These are phyloP conservation scores for Davidsoniella australis DNA, from an alignment of 2,329 filamentous ascomycete genomes.

Conservation along the genomic window DNA sequence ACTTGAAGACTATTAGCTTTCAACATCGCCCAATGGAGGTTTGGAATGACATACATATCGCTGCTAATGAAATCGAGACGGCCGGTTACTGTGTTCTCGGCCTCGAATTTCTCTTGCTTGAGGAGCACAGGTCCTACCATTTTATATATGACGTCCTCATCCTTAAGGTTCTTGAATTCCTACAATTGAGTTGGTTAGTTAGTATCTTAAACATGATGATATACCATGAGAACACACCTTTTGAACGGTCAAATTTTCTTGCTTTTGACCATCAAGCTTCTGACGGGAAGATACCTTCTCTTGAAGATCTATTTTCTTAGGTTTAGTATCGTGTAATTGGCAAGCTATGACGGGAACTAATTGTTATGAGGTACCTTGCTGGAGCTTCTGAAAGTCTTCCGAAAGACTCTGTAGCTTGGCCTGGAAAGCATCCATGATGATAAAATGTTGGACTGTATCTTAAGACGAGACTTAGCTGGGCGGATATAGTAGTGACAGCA, in stretches of 20 bases:
- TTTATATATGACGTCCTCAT: conserved; percentile 88
- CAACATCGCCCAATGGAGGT: not conserved
- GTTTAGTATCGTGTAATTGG: conserved; percentile 5
- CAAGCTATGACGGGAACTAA: not conserved
- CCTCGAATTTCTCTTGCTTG: conserved; percentile 87
- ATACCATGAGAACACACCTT: conserved; percentile 34
- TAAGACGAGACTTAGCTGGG: not conserved
- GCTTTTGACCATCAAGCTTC: conserved; percentile 82
- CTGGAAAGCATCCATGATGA: conserved; percentile 54
- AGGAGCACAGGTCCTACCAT: conserved; percentile 80
- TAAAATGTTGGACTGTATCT: conserved; percentile 9
- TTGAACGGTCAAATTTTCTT: conserved; percentile 80
- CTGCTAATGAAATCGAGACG: conserved; percentile 83
- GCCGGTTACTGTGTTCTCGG: conserved; percentile 76
- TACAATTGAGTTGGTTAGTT: conserved; percentile 19
- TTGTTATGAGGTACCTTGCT: conserved; percentile 44
- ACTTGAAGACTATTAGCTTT: not conserved
- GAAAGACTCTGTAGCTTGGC: conserved; percentile 66
- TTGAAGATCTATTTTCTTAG: conserved; percentile 50
- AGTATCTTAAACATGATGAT: not conserved
- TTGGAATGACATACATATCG: conserved; percentile 55
- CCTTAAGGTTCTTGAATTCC: conserved; percentile 68
- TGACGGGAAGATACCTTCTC: conserved; percentile 61
- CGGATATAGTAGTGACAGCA: no score
- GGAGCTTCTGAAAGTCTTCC: conserved; percentile 74